A percentile compares a stretch with the other conserved stretches of the same genome.
These are phyloP conservation scores for Lentinula sp. DNA, from an alignment of 768 basidiomycete species.

Conservation along the genomic window DNA sequence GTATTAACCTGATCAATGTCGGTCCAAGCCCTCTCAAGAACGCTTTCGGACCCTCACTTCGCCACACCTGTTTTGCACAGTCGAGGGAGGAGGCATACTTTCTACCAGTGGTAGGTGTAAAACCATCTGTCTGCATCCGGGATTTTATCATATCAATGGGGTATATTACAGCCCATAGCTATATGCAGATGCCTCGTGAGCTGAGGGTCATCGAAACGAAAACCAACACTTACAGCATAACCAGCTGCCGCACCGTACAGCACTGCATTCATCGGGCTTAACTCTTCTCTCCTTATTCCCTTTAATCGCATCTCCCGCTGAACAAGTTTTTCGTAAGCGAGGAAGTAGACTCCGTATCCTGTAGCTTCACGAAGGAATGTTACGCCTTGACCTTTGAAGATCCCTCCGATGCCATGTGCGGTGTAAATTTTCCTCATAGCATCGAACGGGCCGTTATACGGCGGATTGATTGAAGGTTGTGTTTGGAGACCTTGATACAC, in stretches of 20 bases:
- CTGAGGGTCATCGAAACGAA: not conserved
- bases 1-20: conserved; percentile 78
- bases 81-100: conserved; percentile 82
- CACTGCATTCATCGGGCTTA: conserved; percentile 71
- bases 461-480: conserved; percentile 70
- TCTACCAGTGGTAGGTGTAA: conserved; percentile 64
- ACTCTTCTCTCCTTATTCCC: conserved; percentile 67
- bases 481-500: conserved; percentile 75
- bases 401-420: conserved; percentile 70
- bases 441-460: conserved; percentile 81
- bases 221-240: conserved; percentile 61
- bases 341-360: conserved; percentile 86
- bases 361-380: conserved; percentile 80
- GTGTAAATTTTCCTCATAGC: conserved; percentile 81
- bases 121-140: conserved; percentile 92
- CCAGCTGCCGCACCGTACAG: conserved; percentile 90
- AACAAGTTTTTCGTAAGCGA: conserved; percentile 88
- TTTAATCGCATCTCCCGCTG: conserved; percentile 78
- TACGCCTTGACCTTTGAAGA: conserved; percentile 90
- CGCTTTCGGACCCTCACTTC: conserved; percentile 74
- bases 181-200: not conserved
- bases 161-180: conserved; percentile 92
- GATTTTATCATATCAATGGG: conserved; percentile 97
- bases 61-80: conserved; percentile 79
- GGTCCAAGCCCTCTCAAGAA: conserved; percentile 91